A percentile compares a stretch with the other conserved stretches of the same genome.
phyloP scores from a whole-genome alignment of 1,284 basidiomycete genomes.

The Agaricales sp. region DNA sequence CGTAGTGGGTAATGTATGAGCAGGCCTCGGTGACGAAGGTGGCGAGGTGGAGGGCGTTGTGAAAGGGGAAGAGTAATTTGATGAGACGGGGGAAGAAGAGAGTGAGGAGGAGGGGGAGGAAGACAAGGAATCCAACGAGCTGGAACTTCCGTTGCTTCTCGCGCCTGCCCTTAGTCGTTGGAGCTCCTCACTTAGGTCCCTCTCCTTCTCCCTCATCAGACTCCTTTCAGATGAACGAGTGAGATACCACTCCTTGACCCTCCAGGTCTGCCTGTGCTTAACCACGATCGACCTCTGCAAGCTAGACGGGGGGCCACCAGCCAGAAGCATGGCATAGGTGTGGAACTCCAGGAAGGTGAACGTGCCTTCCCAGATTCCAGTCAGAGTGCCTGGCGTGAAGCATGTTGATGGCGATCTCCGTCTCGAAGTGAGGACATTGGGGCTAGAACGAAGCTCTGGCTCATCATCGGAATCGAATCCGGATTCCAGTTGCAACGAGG shows the following conservation, averaged over 20 bases:
- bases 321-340: conserved; percentile 51
- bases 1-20: no score
- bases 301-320: conserved; percentile 45
- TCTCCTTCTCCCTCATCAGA: conserved; percentile 10
- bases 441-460: neutral
- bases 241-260: conserved; percentile 60
- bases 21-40: neutral
- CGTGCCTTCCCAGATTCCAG: neutral
- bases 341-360: conserved; percentile 65
- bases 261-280: conserved; percentile 70
- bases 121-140: neutral
- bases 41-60: neutral
- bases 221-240: neutral
- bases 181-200: conserved; percentile 14
- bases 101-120: neutral
- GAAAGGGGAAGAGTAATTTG: neutral
- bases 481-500: neutral
- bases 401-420: neutral
- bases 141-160: neutral
- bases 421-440: neutral
- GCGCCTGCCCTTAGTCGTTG: conserved; percentile 14
- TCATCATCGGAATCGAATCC: neutral
- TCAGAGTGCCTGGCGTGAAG: neutral
- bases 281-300: conserved; percentile 49
- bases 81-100: neutral